Conservation (phyloP, 768 basidiomycete species). For the Dentipellis fragilis region DNA sequence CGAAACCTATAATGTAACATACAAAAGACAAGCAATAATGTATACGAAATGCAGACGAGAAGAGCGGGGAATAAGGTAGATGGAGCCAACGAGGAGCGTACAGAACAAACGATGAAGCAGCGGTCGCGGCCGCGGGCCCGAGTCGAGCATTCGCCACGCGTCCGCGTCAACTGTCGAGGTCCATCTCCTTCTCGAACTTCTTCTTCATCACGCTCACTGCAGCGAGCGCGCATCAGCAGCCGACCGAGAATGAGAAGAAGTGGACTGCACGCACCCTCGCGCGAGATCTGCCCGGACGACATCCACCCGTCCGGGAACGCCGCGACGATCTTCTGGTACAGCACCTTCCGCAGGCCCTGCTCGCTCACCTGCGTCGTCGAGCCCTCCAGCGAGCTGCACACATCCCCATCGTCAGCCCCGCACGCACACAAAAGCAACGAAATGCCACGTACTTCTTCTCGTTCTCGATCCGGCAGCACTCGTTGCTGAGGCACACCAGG, state of each 20-base stretch:
- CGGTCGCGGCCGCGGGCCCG: no score
- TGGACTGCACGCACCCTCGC: slow-evolving; percentile 57
- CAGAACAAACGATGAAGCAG: no score
- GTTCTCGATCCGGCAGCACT: slow-evolving; percentile 62
- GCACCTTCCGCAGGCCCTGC: slow-evolving; percentile 66
- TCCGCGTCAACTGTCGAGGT: background rate
- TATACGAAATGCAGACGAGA: no score
- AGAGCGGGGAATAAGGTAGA: no score
- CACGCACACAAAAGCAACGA: background rate
- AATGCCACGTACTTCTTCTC: slow-evolving; percentile 48
- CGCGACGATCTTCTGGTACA: slow-evolving; percentile 83
- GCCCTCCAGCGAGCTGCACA: slow-evolving; percentile 46
- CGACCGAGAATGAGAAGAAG: background rate
- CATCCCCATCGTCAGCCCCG: background rate
- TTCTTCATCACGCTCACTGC: background rate
- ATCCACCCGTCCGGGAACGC: slow-evolving; percentile 81
- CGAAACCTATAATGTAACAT: no score
- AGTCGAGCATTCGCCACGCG: background rate
- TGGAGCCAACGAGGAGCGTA: no score
- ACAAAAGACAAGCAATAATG: no score
- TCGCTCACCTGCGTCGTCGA: slow-evolving; percentile 67
- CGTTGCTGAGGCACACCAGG: slow-evolving; percentile 72
- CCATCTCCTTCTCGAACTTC: background rate
- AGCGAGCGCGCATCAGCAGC: background rate
- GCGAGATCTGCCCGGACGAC: slow-evolving; percentile 75